Base-by-base conservation (phyloP, 2,329 filamentous ascomycete species). In the Bimuria novae-zelandiae region DNA sequence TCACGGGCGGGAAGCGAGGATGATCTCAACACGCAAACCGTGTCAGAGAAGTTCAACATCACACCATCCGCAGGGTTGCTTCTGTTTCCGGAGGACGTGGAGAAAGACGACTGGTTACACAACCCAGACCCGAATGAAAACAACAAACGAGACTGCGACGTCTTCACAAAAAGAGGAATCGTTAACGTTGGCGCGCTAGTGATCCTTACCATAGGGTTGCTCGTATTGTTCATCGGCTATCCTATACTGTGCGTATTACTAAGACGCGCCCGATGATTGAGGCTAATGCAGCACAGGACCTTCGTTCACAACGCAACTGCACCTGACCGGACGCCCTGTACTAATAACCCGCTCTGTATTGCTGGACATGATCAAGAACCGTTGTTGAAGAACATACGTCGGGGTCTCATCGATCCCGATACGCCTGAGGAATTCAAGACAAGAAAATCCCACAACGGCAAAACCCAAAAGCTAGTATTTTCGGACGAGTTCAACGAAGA, bases 21-120 rank as follows among this genome's bases (percentile, higher is more conserved):
- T 22, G 82, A 86, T 17, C 46, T 89, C 48, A 89, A 88, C 64
- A 89, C 86, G 0, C 86, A 89, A 74, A 89, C 87, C 1, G 87
- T 89, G 3, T 84, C 85, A 14, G 85, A 89, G 65, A 89, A 89
- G 71, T 89, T 87, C 71, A 89, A 88, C 65, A 89, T 90, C 48
- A 78, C 84, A 68, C 86, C 87, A 0, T 86, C 84, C 2, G 83
- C 85, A 12, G 85, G 85, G 5, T 73, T 89, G 47, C 69, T 90
- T 35, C 74, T 89, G 17, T 89, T 86, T 61, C 87, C 87, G 0
- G 85, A 89, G 68, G 87, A 89, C 65, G 83, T 89, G 19, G 87
- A 90, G 69, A 88, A 88, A 63, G 87, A 90, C 66, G 87, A 90
- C 65, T 87, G 83, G 58, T 65, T 90, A 56, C 87, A 90, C 67